Evolutionary conservation across 805 yeast genomes (phyloP).

Genomic region (Teunomyces stri): DNA sequence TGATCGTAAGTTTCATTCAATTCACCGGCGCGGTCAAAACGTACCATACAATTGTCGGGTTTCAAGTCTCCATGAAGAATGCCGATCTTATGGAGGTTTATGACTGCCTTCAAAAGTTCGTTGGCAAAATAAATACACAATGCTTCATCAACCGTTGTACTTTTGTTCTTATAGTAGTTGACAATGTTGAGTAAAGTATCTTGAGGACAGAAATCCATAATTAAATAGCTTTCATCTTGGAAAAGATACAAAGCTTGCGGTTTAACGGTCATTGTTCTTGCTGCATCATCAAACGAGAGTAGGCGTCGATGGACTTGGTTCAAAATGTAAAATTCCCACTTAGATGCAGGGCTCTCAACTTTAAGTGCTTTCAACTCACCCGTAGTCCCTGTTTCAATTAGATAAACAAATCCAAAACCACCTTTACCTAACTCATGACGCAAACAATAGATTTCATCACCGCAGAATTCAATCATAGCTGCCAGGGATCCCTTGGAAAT

Average conservation of each 20-base stretch:
- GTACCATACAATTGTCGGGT: constrained; percentile 82
- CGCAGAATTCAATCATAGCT: constrained; percentile 45
- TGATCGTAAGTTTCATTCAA: constrained; percentile 23
- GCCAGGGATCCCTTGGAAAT: constrained; percentile 33
- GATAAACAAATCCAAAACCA: constrained; percentile 75
- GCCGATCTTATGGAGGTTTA: constrained; percentile 58
- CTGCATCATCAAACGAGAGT: constrained; percentile 21
- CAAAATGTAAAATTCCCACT: constrained; percentile 82
- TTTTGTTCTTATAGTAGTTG: constrained; percentile 39
- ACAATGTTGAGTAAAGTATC: constrained; percentile 75
- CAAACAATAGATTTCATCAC: constrained; percentile 46
- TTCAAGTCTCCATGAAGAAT: constrained; percentile 84
- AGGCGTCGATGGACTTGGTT: constrained; percentile 50
- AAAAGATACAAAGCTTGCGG: constrained; percentile 54
- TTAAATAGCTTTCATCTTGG: constrained; percentile 65
- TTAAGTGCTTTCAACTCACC: constrained; percentile 67
- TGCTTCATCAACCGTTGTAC: constrained; percentile 51
- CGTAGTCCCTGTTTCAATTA: constrained; percentile 54
- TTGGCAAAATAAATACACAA: constrained; percentile 61
- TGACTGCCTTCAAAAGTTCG: constrained; percentile 60
- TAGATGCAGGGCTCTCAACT: constrained; percentile 62
- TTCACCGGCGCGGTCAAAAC: constrained; percentile 32
- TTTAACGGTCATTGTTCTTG: constrained; percentile 33
- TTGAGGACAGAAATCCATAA: constrained; percentile 61
- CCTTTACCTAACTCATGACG: constrained; percentile 69